Evolutionary conservation across 1,139 yeast species (phyloP).

Genomic region (Yamadazyma atlantica): DNA sequence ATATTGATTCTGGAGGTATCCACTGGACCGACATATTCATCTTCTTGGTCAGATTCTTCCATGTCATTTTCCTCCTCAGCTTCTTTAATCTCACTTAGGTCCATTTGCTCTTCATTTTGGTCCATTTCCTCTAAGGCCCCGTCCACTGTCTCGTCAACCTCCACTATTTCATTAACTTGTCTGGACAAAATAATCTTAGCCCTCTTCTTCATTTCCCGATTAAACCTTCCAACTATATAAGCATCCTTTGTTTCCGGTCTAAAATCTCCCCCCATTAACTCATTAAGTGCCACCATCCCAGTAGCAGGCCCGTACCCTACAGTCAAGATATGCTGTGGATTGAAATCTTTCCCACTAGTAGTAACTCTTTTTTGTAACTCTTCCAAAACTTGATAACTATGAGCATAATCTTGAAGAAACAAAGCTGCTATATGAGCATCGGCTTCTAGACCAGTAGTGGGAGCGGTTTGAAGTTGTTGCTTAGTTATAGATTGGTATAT

Average conservation of each 20-base stretch:
- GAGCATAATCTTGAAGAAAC: conserved; percentile 83
- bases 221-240: conserved; percentile 65
- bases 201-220: conserved; percentile 67
- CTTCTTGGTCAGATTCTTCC: conserved; percentile 11
- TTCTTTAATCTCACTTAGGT: conserved; percentile 13
- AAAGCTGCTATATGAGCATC: conserved; percentile 82
- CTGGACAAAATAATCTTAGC: conserved; percentile 76
- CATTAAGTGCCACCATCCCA: conserved; percentile 86
- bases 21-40: conserved; percentile 52
- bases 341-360: conserved; percentile 44
- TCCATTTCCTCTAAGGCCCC: conserved; percentile 16
- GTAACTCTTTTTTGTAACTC: conserved; percentile 58
- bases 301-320: conserved; percentile 93
- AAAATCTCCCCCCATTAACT: conserved; percentile 65
- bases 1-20: conserved; percentile 55
- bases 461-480: conserved; percentile 53
- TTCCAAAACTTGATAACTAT: conserved; percentile 60
- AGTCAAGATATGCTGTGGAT: conserved; percentile 69
- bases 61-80: conserved; percentile 6
- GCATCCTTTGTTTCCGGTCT: conserved; percentile 67
- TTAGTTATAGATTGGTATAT: conserved; percentile 50
- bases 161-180: conserved; percentile 54
- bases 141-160: conserved; percentile 15
- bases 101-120: conserved; percentile 15
- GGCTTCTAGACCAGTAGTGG: conserved; percentile 58